phyloP scores from a whole-genome alignment of 2,329 filamentous ascomycete genomes.

The Beauveria scarabaeidicola region DNA sequence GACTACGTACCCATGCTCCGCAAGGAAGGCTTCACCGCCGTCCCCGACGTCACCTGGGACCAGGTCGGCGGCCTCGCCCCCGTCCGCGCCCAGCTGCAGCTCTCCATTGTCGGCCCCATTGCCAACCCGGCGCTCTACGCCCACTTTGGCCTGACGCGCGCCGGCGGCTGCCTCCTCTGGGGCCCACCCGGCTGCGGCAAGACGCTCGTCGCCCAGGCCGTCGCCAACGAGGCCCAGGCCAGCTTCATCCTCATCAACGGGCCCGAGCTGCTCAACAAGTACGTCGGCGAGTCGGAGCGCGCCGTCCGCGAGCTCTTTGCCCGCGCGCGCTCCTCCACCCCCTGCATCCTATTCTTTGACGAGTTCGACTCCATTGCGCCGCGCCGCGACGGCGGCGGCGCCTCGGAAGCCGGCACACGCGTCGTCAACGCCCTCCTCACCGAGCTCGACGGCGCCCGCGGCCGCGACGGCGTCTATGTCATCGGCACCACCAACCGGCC shows the following conservation, averaged over 20 bases:
- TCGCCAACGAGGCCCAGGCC: conserved; percentile 88
- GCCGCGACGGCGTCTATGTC: conserved; percentile 79
- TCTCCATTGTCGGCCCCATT: conserved; percentile 86
- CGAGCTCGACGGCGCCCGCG: conserved; percentile 79
- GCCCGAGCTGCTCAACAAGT: conserved; percentile 93
- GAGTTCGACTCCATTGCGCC: conserved; percentile 92
- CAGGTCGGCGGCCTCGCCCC: conserved; percentile 78
- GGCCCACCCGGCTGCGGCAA: conserved; percentile 96
- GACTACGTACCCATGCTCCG: conserved; percentile 55
- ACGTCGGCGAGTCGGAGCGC: conserved; percentile 91
- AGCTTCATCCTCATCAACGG: conserved; percentile 99
- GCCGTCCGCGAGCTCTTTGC: conserved; percentile 88
- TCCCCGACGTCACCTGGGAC: conserved; percentile 86
- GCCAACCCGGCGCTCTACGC: conserved; percentile 69
- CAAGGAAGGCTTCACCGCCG: conserved; percentile 88
- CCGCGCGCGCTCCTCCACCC: conserved; percentile 74
- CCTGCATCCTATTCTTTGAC: conserved; percentile 96
- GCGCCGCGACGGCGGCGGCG: conserved; percentile 63
- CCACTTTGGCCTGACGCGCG: conserved; percentile 67
- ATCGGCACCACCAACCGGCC: conserved; percentile 92
- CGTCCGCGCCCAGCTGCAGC: conserved; percentile 74
- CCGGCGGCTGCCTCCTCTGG: conserved; percentile 88
- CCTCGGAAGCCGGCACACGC: conserved; percentile 69
- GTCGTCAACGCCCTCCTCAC: conserved; percentile 94
- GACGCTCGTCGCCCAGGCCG: conserved; percentile 89